Percentiles rank a stretch among this genome's conserved stretches.
Evolutionary conservation across 495 filamentous ascomycete genomes (phyloP).

Genomic region (Lichenothelia convexa): DNA sequence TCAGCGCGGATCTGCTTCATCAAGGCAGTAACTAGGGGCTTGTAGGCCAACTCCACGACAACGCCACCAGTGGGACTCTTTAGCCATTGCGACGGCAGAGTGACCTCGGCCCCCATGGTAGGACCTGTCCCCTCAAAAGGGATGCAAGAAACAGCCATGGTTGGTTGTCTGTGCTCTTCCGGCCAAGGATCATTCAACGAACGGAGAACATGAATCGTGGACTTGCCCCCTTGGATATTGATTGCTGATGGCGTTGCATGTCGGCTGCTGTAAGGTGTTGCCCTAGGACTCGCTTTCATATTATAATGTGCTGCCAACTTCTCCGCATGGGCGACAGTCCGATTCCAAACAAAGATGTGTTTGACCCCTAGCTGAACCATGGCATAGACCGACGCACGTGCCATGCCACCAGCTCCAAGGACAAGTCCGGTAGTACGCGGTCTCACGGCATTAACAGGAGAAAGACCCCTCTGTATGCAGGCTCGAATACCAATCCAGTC

Average conservation of each 20-base stretch:
- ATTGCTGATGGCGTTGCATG: neutral
- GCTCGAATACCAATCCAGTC: constrained; percentile 63
- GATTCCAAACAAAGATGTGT: constrained; percentile 63
- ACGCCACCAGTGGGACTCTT: constrained; percentile 62
- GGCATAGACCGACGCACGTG: constrained; percentile 55
- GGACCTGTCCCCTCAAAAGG: constrained; percentile 46
- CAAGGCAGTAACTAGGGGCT: constrained; percentile 52
- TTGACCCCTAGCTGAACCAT: constrained; percentile 61
- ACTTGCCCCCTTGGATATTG: neutral
- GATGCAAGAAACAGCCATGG: constrained; percentile 61
- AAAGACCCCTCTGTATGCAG: constrained; percentile 56
- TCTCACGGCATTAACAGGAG: constrained; percentile 59
- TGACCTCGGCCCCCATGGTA: constrained; percentile 51
- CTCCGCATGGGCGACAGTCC: constrained; percentile 41
- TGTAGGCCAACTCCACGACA: constrained; percentile 62
- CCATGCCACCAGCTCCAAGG: constrained; percentile 70
- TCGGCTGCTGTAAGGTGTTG: neutral
- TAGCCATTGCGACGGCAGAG: constrained; percentile 57
- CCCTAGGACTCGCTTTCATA: constrained; percentile 6
- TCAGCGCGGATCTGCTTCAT: constrained; percentile 46
- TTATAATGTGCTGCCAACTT: constrained; percentile 60
- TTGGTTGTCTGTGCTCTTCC: constrained; percentile 39
- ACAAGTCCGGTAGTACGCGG: constrained; percentile 51
- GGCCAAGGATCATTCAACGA: constrained; percentile 50
- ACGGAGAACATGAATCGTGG: constrained; percentile 30